Percentiles rank a stretch among this genome's conserved stretches.
Conservation (phyloP, 495 filamentous ascomycete species). For the Penicillium riverlandense region DNA sequence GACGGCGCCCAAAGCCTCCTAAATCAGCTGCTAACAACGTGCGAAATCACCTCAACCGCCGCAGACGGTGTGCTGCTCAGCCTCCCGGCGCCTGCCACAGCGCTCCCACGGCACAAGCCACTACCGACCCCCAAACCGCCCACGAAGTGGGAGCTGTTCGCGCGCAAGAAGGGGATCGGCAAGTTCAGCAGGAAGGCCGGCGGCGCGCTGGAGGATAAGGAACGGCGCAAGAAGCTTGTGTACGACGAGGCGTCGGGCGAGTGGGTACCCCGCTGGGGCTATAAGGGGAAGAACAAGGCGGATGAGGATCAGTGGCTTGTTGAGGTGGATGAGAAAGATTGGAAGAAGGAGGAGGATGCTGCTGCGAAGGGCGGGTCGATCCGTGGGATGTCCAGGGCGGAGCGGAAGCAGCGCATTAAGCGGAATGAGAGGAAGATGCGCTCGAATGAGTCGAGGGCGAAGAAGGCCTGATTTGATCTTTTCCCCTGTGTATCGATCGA, state of each 20-base stretch:
- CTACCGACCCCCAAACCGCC: constrained; percentile 69
- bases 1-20: constrained; percentile 83
- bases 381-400: constrained; percentile 53
- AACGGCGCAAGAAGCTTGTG: constrained; percentile 71
- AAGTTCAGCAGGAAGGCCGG: constrained; percentile 38
- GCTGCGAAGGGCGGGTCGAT: constrained; percentile 54
- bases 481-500: constrained; percentile 8
- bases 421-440: constrained; percentile 65
- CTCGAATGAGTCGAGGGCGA: constrained; percentile 53
- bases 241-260: constrained; percentile 81
- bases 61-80: constrained; percentile 63
- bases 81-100: constrained; percentile 60
- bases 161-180: constrained; percentile 87
- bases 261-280: constrained; percentile 91
- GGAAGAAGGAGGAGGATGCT: constrained; percentile 53
- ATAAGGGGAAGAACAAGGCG: constrained; percentile 84
- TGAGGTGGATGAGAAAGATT: constrained; percentile 73
- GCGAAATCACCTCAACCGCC: constrained; percentile 60
- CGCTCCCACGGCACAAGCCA: constrained; percentile 83
- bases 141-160: constrained; percentile 94
- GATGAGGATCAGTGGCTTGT: constrained; percentile 77
- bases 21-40: constrained; percentile 80
- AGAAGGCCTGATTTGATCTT: constrained; percentile 23
- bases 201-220: constrained; percentile 36
- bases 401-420: constrained; percentile 57